phyloP scores from a whole-genome alignment of 441 rosid genomes.

The Populus hybrid region DNA sequence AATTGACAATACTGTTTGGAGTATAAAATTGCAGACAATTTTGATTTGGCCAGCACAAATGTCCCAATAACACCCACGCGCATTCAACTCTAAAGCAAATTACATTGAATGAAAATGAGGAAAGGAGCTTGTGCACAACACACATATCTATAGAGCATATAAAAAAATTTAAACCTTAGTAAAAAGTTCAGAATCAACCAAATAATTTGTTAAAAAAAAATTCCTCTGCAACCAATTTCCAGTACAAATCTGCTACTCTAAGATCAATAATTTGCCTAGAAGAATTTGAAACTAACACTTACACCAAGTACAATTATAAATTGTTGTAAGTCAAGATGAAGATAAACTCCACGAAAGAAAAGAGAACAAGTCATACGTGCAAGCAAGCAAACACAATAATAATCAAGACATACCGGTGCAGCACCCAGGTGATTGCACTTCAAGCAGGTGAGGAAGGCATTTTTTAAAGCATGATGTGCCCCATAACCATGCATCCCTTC shows the following conservation, averaged over 20 bases:
- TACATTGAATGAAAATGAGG: not conserved
- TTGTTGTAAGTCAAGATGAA: not conserved
- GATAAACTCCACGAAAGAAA: not conserved
- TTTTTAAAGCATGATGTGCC: conserved; percentile 69
- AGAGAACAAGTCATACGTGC: not conserved
- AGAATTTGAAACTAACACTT: not conserved
- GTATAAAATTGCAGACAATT: not conserved
- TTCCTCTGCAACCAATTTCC: not conserved
- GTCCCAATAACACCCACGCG: not conserved
- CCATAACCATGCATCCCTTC: conserved; percentile 70
- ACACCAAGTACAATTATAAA: not conserved
- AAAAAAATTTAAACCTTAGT: not conserved
- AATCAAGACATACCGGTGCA: conserved; percentile 72
- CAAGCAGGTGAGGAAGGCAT: conserved; percentile 74
- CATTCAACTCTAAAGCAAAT: not conserved
- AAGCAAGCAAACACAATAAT: conserved; percentile 1
- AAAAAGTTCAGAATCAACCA: not conserved
- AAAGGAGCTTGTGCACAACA: not conserved
- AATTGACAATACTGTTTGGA: not conserved
- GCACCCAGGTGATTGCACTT: conserved; percentile 92
- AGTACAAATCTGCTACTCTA: not conserved
- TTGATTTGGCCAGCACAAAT: not conserved
- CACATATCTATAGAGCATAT: not conserved
- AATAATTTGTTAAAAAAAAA: not conserved
- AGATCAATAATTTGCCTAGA: not conserved